Percentiles rank a stretch among this genome's conserved stretches.
Conservation (phyloP, 805 yeast genomes). For the Teunomyces aglyptinius region DNA sequence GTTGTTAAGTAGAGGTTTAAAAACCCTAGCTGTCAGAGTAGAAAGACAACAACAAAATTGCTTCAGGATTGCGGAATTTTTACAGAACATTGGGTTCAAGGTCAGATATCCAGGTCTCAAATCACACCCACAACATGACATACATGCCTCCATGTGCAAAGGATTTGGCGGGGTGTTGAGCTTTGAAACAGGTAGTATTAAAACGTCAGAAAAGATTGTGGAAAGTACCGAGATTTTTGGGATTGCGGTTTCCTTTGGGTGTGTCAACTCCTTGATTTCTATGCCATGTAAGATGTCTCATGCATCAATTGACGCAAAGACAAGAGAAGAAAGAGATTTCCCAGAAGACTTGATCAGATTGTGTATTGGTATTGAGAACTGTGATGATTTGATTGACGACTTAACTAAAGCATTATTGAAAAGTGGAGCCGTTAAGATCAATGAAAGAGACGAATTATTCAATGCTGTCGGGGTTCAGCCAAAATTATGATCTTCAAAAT, state of each 20-base stretch:
- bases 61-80: constrained; percentile 67
- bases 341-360: constrained; percentile 90
- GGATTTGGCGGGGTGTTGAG: constrained; percentile 91
- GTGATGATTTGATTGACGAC: constrained; percentile 79
- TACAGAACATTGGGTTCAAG: constrained; percentile 64
- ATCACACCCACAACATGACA: constrained; percentile 75
- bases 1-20: constrained; percentile 84
- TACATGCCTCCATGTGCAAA: constrained; percentile 71
- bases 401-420: constrained; percentile 64
- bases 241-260: constrained; percentile 91
- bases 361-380: constrained; percentile 88
- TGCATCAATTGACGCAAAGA: constrained; percentile 89
- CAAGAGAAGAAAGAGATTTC: constrained; percentile 82
- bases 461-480: constrained; percentile 36
- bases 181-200: constrained; percentile 80
- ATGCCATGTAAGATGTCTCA: constrained; percentile 97
- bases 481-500: constrained; percentile 17
- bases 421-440: constrained; percentile 56
- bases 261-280: constrained; percentile 88
- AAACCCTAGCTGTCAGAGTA: constrained; percentile 80
- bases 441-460: constrained; percentile 39
- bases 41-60: constrained; percentile 84
- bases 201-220: constrained; percentile 65
- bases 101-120: constrained; percentile 86
- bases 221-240: constrained; percentile 76